A percentile compares a stretch with the other conserved stretches of the same genome.
Conservation (phyloP, 2,329 filamentous ascomycete species). For the Colletotrichum musae region DNA sequence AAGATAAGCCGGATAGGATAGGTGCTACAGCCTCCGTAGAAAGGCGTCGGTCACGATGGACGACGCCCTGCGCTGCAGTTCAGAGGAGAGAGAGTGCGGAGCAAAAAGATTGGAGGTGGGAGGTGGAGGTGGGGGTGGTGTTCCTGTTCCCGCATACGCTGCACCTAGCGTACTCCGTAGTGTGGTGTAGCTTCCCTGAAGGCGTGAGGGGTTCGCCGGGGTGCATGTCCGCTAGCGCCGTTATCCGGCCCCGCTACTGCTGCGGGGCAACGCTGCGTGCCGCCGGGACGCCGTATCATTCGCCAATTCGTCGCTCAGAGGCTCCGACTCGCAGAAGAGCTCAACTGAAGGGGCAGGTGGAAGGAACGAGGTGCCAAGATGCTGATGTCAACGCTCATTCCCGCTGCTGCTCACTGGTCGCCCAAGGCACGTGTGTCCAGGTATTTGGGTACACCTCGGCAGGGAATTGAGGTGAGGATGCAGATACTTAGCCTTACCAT, state of each 20-base stretch:
- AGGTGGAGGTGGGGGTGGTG: no score
- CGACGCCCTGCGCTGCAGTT: no score
- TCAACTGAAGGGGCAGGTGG: constrained; percentile 25
- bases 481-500: background rate
- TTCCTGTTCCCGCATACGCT: no score
- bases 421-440: constrained; percentile 11
- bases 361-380: background rate
- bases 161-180: no score
- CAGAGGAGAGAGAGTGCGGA: no score
- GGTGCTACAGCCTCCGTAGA: no score
- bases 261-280: constrained; percentile 24
- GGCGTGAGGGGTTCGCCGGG: constrained; percentile 10
- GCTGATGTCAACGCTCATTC: constrained; percentile 3
- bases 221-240: constrained; percentile 10
- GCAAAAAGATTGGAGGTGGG: no score
- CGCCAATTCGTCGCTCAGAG: constrained; percentile 24
- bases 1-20: no score
- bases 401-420: background rate
- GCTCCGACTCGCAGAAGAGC: background rate
- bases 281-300: constrained; percentile 24
- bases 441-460: no score
- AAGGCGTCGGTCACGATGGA: no score
- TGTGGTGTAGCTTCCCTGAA: background rate
- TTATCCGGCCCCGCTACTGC: constrained; percentile 6
- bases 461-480: background rate